Conservation (phyloP, 192 early-diverging fungal genomes). For the Coemansia sp. region DNA sequence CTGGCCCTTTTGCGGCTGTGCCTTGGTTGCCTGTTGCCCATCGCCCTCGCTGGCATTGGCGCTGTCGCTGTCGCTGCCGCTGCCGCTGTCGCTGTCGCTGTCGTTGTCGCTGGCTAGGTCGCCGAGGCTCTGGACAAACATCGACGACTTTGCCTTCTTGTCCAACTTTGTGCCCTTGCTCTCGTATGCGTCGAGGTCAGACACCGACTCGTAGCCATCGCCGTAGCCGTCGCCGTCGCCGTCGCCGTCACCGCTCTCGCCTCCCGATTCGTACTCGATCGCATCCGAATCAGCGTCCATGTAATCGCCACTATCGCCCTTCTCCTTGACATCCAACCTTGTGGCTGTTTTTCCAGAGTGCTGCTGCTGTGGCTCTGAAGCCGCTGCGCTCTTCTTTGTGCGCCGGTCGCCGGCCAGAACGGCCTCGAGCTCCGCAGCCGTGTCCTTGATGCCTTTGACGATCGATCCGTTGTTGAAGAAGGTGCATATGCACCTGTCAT, state of each 20-base stretch:
- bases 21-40: conserved; percentile 12
- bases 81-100: conserved; percentile 8
- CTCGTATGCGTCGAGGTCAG: conserved; percentile 9
- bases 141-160: conserved; percentile 8
- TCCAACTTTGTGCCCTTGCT: neutral
- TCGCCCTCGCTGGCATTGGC: conserved; percentile 12
- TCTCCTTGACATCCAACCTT: conserved; percentile 6
- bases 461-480: neutral
- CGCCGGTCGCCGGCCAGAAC: neutral
- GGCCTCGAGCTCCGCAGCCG: neutral
- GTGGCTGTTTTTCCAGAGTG: too few relatives aligned
- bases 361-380: too few relatives aligned
- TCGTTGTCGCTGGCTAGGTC: conserved; percentile 23
- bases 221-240: neutral
- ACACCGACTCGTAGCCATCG: conserved; percentile 16
- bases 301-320: too few relatives aligned
- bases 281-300: too few relatives aligned
- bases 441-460: neutral
- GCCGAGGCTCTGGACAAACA: conserved; percentile 27
- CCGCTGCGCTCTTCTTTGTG: neutral
- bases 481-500: neutral
- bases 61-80: neutral
- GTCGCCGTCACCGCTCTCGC: neutral
- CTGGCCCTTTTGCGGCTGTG: too few relatives aligned
- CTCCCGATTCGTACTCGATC: too few relatives aligned